Evolutionary conservation across 2,329 filamentous ascomycete species (phyloP).

Genomic region (Trichothecium sympodiale): DNA sequence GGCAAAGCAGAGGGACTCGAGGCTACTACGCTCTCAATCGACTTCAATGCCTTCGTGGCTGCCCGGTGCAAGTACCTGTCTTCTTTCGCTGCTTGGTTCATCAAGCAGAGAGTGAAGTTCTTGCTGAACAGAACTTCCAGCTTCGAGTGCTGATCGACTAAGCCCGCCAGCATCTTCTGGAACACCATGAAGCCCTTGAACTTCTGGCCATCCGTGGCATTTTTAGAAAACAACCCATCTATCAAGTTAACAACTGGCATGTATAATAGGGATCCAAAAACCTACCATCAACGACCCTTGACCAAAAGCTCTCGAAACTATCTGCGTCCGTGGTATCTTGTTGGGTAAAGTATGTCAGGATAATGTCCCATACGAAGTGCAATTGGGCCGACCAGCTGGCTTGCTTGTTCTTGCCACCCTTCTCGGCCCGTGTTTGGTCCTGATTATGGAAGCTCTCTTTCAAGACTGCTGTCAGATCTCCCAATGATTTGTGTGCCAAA

Average conservation of each 20-base stretch:
- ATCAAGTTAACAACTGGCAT: conserved; percentile 12
- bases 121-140: conserved; percentile 61
- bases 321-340: conserved; percentile 24
- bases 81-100: conserved; percentile 69
- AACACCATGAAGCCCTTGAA: conserved; percentile 87
- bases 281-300: conserved; percentile 73
- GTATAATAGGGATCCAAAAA: no score
- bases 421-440: background rate
- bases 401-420: conserved; percentile 33
- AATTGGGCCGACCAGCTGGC: conserved; percentile 70
- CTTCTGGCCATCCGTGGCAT: conserved; percentile 78
- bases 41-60: conserved; percentile 64
- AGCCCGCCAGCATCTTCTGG: conserved; percentile 55
- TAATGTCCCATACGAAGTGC: conserved; percentile 78
- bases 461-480: conserved; percentile 62
- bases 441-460: conserved; percentile 56
- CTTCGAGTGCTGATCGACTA: conserved; percentile 33
- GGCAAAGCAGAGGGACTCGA: conserved; percentile 47
- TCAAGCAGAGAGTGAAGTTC: conserved; percentile 71
- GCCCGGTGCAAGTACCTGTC: conserved; percentile 73
- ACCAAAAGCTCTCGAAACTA: conserved; percentile 72
- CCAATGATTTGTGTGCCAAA: conserved; percentile 55
- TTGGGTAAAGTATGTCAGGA: conserved; percentile 46
- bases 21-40: conserved; percentile 54
- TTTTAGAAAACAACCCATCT: conserved; percentile 77